Evolutionary conservation across 2,329 filamentous ascomycete species (phyloP).

Genomic region (Talaromyces sp.): DNA sequence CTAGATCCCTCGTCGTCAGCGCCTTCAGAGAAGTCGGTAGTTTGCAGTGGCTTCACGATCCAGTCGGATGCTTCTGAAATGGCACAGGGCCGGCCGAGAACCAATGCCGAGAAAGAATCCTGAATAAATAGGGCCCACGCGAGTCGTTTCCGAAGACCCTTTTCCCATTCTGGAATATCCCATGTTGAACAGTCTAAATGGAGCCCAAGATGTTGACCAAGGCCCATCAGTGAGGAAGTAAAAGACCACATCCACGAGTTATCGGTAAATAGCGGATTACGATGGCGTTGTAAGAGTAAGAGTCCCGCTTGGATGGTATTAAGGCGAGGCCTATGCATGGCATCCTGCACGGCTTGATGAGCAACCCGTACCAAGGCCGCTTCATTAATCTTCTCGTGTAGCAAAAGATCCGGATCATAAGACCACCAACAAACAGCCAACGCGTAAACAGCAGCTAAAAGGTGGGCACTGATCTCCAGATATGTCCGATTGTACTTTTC

Average conservation of each 20-base stretch:
- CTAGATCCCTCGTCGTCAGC: constrained; percentile 3
- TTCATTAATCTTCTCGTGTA: constrained; percentile 18
- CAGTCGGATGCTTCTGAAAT: constrained; percentile 6
- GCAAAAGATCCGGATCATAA: constrained; percentile 38
- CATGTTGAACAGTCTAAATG: constrained; percentile 59
- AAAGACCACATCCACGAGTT: constrained; percentile 39
- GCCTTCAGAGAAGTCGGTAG: constrained; percentile 7
- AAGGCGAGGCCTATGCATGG: constrained; percentile 50
- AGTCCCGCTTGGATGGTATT: constrained; percentile 53
- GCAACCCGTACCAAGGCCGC: constrained; percentile 33
- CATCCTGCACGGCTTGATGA: constrained; percentile 42
- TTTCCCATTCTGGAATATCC: constrained; percentile 60
- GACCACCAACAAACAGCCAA: constrained; percentile 82
- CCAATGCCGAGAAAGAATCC: constrained; percentile 37
- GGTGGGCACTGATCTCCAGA: constrained; percentile 67
- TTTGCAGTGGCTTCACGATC: constrained; percentile 6
- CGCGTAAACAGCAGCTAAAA: constrained; percentile 72
- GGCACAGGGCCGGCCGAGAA: constrained; percentile 6
- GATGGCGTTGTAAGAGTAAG: constrained; percentile 43
- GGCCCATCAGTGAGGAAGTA: constrained; percentile 51
- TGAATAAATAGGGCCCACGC: constrained; percentile 64
- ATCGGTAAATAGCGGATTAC: constrained; percentile 34
- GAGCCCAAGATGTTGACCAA: constrained; percentile 55
- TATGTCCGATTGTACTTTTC: constrained; percentile 71
- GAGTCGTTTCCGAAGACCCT: constrained; percentile 55